Conservation (phyloP, 192 early-diverging fungal genomes). For the Dimargaris cristalligena region DNA sequence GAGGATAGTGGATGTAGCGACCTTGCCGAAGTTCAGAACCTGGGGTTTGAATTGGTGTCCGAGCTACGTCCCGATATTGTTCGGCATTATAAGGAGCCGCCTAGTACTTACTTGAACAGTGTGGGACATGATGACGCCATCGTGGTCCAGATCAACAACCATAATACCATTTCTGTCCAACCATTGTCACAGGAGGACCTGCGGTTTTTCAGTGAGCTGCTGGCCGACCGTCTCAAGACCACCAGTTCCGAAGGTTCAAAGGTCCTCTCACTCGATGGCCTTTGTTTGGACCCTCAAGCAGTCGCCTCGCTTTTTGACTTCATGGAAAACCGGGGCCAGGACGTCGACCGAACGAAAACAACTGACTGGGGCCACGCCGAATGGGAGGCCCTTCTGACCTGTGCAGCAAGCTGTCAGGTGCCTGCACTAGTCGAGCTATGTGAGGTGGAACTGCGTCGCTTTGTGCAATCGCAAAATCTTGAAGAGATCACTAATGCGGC, state of each 20-base stretch:
- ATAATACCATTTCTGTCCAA: background rate
- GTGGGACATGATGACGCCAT: background rate
- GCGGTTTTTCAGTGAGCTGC: background rate
- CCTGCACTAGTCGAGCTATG: constrained; percentile 1
- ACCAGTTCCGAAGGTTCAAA: background rate
- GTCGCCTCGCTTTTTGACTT: background rate
- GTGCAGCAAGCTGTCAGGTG: too few species aligned
- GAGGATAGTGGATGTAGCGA: constrained; percentile 15
- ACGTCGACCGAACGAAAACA: background rate
- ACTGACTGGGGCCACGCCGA: background rate
- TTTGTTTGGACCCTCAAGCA: background rate
- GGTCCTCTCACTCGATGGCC: background rate
- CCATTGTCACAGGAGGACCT: background rate
- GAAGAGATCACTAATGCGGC: background rate
- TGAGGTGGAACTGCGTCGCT: background rate
- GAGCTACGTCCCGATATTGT: constrained; percentile 20
- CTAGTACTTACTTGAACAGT: background rate
- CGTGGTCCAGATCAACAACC: background rate
- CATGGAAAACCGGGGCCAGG: background rate
- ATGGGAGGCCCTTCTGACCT: too few species aligned
- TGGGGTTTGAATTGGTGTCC: constrained; percentile 25
- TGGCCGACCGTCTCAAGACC: background rate
- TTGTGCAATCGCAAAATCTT: background rate
- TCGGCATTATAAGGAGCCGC: background rate
- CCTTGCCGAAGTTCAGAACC: constrained; percentile 17